Conservation (phyloP, 805 yeast genomes). For the Candida easanensis region DNA sequence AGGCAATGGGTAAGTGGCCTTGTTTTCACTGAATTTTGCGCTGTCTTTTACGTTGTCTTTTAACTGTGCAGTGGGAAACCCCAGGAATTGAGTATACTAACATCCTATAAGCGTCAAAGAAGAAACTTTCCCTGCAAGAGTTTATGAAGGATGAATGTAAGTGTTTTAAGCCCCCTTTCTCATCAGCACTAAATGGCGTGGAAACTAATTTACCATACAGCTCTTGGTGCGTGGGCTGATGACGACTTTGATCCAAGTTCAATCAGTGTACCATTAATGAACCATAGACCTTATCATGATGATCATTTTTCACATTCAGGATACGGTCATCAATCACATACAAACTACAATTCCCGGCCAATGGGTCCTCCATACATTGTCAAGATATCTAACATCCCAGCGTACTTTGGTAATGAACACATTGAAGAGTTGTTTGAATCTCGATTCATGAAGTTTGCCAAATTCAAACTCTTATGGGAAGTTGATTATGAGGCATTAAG, state of each 20-base stretch:
- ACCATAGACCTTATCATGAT: slow-evolving; percentile 14
- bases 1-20: slow-evolving; percentile 1
- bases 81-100: too few relatives aligned
- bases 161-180: slow-evolving; percentile 5
- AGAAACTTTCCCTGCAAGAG: slow-evolving; percentile 26
- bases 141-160: slow-evolving; percentile 24
- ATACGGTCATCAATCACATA: not conserved
- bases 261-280: slow-evolving; percentile 45
- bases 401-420: slow-evolving; percentile 46
- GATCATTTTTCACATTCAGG: not conserved
- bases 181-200: too few relatives aligned
- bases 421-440: slow-evolving; percentile 61
- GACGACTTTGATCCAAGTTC: slow-evolving; percentile 65
- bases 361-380: slow-evolving; percentile 58
- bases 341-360: slow-evolving; percentile 1
- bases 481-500: slow-evolving; percentile 36
- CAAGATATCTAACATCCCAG: slow-evolving; percentile 60
- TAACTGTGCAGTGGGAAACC: too few relatives aligned
- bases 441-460: slow-evolving; percentile 54
- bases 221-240: slow-evolving; percentile 62
- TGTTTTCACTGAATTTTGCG: not conserved
- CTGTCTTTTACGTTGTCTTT: too few relatives aligned
- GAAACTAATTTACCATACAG: too few relatives aligned
- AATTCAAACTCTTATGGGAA: slow-evolving; percentile 62
- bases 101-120: slow-evolving; percentile 18